phyloP scores from a whole-genome alignment of 2,329 filamentous ascomycete species.

The Annulohypoxylon truncatum region DNA sequence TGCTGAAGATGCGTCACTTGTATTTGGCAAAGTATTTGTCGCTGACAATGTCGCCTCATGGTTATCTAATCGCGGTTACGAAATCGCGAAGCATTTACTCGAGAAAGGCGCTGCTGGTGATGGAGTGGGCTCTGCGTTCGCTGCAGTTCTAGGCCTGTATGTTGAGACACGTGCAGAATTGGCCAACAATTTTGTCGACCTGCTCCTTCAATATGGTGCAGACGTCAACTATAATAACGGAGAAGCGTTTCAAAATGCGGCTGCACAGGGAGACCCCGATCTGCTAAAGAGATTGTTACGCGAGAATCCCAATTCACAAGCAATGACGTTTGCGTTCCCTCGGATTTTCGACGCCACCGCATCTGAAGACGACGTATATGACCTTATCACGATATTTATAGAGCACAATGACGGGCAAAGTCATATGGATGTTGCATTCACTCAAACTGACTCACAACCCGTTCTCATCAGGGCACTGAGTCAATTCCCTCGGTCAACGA shows the following conservation, averaged over 20 bases:
- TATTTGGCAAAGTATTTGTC: slow-evolving; percentile 60
- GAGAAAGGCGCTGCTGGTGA: slow-evolving; percentile 61
- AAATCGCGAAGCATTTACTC: slow-evolving; percentile 61
- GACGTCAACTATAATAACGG: slow-evolving; percentile 65
- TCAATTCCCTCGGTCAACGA: slow-evolving; percentile 65
- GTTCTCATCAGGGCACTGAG: slow-evolving; percentile 65
- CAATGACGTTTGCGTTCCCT: slow-evolving; percentile 66
- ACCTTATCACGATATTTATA: slow-evolving; percentile 63
- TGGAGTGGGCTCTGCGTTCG: slow-evolving; percentile 59
- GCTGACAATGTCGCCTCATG: slow-evolving; percentile 56
- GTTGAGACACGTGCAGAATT: slow-evolving; percentile 54
- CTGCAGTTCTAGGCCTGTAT: slow-evolving; percentile 59
- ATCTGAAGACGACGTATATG: slow-evolving; percentile 62
- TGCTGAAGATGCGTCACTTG: slow-evolving; percentile 57
- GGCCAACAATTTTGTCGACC: slow-evolving; percentile 59
- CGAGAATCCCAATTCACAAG: slow-evolving; percentile 61
- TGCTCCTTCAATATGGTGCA: slow-evolving; percentile 57
- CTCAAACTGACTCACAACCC: slow-evolving; percentile 57
- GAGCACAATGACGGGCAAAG: slow-evolving; percentile 61
- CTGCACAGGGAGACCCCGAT: slow-evolving; percentile 61
- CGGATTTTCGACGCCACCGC: slow-evolving; percentile 65
- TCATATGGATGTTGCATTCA: slow-evolving; percentile 63
- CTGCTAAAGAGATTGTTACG: slow-evolving; percentile 64
- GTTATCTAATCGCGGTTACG: slow-evolving; percentile 61
- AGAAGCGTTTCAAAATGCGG: slow-evolving; percentile 65